Evolutionary conservation across 1,284 basidiomycete species (phyloP), one percentile per base, ranked within the genome.

Genomic region (Takashimella tepidaria): DNA sequence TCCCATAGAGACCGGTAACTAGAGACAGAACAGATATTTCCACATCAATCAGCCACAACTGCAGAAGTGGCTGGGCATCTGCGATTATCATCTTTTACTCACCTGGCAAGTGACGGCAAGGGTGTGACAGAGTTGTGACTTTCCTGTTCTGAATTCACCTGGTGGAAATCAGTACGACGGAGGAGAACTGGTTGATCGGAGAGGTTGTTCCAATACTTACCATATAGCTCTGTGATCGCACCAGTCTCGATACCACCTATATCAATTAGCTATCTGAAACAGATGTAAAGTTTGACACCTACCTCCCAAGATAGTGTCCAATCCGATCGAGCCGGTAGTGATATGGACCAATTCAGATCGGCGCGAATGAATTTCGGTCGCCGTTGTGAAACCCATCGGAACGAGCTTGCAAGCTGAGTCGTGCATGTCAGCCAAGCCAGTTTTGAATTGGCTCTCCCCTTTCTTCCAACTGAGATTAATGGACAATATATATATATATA

Each of bases 111-210:
- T 98, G 13, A 98, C 96, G 0, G 96, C 92, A 37, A 99, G 83
- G 0, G 95, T 98, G 71, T 99, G 96, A 73, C 96, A 98, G 49
- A 99, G 82, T 70, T 99, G 96, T 37, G 92, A 96, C 78, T 99
- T 98, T 54, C 96, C 96, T 8, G 96, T 98, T 63, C 96, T 82
- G 77, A 98, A 99, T 77, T 99, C 96, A 56, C 73, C 73, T 74
- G 51, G 6, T 27, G 42, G 11, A 8, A 41, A 43, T 53, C 37
- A 59, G 47, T n/a, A 37, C 8, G 31, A 8, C 16, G 31, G 8
- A 16, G 8, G 31, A 16, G 31, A 37, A 25, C 12, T 22, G 10
- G 43, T 21, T 22, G 13, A 13, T 31, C 27, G 19, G 3, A 31
- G 25, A 0, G 2, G 1, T 5, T 24, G 31, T 8, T 20, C 2